Conservation (phyloP, 2,329 filamentous ascomycete species). For the Aspergillus sp. region DNA sequence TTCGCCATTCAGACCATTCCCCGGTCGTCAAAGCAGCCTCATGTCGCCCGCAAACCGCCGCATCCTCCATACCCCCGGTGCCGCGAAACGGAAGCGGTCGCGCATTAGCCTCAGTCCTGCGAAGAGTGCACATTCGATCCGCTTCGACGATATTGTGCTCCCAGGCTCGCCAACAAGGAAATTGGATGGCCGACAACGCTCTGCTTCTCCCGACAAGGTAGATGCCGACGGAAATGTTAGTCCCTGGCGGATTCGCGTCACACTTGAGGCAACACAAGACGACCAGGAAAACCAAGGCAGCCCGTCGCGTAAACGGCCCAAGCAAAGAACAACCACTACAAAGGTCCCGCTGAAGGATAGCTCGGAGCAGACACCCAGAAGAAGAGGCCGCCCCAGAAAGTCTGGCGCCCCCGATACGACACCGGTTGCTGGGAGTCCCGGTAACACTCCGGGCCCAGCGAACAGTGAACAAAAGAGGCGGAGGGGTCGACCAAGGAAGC, state of each 20-base stretch:
- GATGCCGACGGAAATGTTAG: slow-evolving; percentile 42
- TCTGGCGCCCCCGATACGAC: slow-evolving; percentile 38
- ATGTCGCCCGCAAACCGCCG: slow-evolving; percentile 37
- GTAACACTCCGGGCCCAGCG: slow-evolving; percentile 24
- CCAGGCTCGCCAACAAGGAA: slow-evolving; percentile 38
- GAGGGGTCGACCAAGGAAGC: slow-evolving; percentile 40
- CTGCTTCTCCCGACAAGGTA: slow-evolving; percentile 40
- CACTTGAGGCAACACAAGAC: slow-evolving; percentile 49
- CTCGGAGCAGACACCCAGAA: slow-evolving; percentile 39
- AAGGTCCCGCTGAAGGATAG: slow-evolving; percentile 45
- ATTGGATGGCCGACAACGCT: slow-evolving; percentile 26
- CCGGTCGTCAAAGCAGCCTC: slow-evolving; percentile 36
- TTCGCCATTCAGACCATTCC: slow-evolving; percentile 40
- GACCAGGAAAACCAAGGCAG: slow-evolving; percentile 30
- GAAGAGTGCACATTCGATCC: slow-evolving; percentile 41
- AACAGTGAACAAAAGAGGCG: slow-evolving; percentile 33
- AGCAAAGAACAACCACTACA: slow-evolving; percentile 36
- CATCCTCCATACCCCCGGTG: slow-evolving; percentile 32
- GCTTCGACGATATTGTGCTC: slow-evolving; percentile 44
- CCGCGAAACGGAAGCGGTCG: slow-evolving; percentile 28
- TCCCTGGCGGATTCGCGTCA: slow-evolving; percentile 50
- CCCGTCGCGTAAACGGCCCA: slow-evolving; percentile 32
- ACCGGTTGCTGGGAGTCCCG: slow-evolving; percentile 32
- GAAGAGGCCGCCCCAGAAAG: slow-evolving; percentile 45
- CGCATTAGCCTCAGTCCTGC: slow-evolving; percentile 36